Evolutionary conservation across 257 asterid species (phyloP).

Genomic region (Scutellaria barbata): DNA sequence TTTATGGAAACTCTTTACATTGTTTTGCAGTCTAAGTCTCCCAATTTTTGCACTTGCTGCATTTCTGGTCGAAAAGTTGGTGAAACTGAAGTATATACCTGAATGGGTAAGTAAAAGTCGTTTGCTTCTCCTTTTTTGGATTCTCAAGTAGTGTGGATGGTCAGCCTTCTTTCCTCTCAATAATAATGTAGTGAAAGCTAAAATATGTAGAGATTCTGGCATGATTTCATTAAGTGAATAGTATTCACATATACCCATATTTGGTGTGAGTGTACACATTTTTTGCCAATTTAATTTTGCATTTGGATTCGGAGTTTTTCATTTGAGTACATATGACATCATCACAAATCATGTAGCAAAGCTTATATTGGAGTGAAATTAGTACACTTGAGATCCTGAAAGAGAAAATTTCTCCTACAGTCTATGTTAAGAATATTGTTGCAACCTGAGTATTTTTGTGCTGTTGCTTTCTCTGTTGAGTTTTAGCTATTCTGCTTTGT

Average conservation of each 20-base stretch:
- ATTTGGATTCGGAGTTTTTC: slow-evolving; percentile 10
- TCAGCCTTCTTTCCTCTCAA: slow-evolving; percentile 14
- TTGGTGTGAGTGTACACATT: background rate
- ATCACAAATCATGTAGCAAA: too few species aligned
- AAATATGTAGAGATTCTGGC: slow-evolving; percentile 9
- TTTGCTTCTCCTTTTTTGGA: slow-evolving; percentile 23
- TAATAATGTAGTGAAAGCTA: background rate
- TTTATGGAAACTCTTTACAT: background rate
- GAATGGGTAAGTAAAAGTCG: slow-evolving; percentile 63
- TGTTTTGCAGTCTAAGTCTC: slow-evolving; percentile 76
- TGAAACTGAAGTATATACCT: slow-evolving; percentile 56
- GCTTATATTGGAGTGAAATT: too few species aligned
- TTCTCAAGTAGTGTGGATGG: slow-evolving; percentile 19
- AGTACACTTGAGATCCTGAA: background rate
- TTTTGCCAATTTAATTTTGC: slow-evolving; percentile 4
- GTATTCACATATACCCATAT: slow-evolving; percentile 10
- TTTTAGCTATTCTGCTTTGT: slow-evolving; percentile 6
- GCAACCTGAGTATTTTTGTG: slow-evolving; percentile 8
- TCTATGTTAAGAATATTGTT: slow-evolving; percentile 16
- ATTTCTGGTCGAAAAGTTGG: slow-evolving; percentile 77
- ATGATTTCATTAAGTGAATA: slow-evolving; percentile 8
- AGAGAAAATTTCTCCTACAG: background rate
- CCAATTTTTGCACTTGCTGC: slow-evolving; percentile 83
- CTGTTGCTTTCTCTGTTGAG: slow-evolving; percentile 6
- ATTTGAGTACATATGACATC: too few species aligned